phyloP scores from a whole-genome alignment of 2,329 filamentous ascomycete species.

The Colletotrichum coccodes region DNA sequence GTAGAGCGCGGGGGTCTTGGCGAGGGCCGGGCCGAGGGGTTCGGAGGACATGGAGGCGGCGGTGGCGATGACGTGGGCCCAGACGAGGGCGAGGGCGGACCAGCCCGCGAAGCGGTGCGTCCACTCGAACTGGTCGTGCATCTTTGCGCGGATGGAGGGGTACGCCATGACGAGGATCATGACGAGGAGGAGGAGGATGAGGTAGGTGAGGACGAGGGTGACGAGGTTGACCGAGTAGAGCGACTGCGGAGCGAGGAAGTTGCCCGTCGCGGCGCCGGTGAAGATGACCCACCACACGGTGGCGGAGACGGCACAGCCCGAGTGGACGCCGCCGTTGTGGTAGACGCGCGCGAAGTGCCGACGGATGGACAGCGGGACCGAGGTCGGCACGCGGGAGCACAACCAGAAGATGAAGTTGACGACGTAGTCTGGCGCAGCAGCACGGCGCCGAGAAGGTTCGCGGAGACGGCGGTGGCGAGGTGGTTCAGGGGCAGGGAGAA shows the following conservation, averaged over 20 bases:
- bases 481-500: constrained; percentile 45
- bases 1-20: constrained; percentile 67
- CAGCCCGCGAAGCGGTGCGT: constrained; percentile 79
- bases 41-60: constrained; percentile 52
- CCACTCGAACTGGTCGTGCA: constrained; percentile 77
- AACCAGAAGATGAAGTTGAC: constrained; percentile 63
- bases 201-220: constrained; percentile 61
- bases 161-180: constrained; percentile 71
- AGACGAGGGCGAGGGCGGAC: constrained; percentile 72
- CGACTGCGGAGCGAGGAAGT: constrained; percentile 45
- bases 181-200: constrained; percentile 67
- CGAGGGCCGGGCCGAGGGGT: constrained; percentile 48
- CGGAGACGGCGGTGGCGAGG: constrained; percentile 54
- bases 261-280: constrained; percentile 42
- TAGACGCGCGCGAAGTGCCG: constrained; percentile 60
- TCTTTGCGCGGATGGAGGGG: constrained; percentile 69
- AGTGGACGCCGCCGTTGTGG: constrained; percentile 63
- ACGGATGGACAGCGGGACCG: constrained; percentile 58
- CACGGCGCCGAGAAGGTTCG: constrained; percentile 60
- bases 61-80: constrained; percentile 67
- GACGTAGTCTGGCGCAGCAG: constrained; percentile 63
- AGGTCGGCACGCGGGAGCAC: constrained; percentile 54
- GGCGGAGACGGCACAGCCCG: constrained; percentile 59
- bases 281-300: constrained; percentile 60
- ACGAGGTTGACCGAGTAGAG: constrained; percentile 40